phyloP scores from a whole-genome alignment of 768 basidiomycete genomes.

The Lactarius hatsudake region DNA sequence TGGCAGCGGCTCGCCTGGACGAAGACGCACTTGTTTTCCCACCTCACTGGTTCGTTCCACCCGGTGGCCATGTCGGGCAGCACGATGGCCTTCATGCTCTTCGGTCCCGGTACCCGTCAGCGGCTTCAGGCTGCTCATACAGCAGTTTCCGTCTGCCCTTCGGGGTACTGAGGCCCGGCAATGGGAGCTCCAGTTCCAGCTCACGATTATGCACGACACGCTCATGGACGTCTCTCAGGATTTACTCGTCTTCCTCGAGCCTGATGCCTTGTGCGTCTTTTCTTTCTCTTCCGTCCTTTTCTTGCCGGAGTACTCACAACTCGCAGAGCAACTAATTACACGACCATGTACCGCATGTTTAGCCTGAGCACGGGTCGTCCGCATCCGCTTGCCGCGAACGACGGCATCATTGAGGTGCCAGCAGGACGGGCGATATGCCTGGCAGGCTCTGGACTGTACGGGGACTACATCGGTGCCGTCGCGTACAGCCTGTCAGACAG shows the following conservation, averaged over 20 bases:
- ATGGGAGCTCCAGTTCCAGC: slow-evolving; percentile 11
- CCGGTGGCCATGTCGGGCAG: neutral
- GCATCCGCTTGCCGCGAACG: slow-evolving; percentile 1
- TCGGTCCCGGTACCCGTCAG: slow-evolving; percentile 5
- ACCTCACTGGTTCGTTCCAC: slow-evolving; percentile 3
- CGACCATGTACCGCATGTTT: neutral
- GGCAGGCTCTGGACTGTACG: neutral
- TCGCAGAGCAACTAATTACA: neutral
- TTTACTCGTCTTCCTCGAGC: slow-evolving; percentile 6
- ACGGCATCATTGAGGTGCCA: neutral
- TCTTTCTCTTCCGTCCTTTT: neutral
- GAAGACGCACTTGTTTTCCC: neutral
- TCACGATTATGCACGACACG: slow-evolving; percentile 1
- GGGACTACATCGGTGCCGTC: slow-evolving; percentile 1
- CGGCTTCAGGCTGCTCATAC: slow-evolving; percentile 2
- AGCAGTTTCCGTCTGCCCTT: slow-evolving; percentile 2
- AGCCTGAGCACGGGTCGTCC: slow-evolving; percentile 2
- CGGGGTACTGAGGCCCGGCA: neutral
- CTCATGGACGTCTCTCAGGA: slow-evolving; percentile 1
- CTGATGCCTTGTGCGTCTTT: neutral
- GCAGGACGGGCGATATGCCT: neutral
- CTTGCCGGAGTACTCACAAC: neutral
- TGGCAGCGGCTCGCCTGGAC: slow-evolving; percentile 4
- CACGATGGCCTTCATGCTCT: neutral
- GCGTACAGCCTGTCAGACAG: neutral